Evolutionary conservation across 805 yeast species (phyloP).

Genomic region (Yarrowia sp.): DNA sequence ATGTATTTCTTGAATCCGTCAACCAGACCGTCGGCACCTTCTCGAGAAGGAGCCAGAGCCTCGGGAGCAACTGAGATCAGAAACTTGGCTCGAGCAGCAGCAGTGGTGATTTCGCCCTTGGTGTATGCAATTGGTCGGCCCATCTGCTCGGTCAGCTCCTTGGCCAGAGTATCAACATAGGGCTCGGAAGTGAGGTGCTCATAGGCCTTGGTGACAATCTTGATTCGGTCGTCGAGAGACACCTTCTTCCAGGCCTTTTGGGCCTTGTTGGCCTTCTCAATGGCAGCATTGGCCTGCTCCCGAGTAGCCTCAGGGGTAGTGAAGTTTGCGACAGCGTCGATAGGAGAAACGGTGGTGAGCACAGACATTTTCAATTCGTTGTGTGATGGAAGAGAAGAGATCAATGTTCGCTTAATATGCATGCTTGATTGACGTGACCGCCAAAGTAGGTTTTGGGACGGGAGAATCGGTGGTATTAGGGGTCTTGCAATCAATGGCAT

Average conservation of each 20-base stretch:
- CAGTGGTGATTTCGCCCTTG: conserved; percentile 38
- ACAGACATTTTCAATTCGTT: conserved; percentile 3
- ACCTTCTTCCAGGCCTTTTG: conserved; percentile 34
- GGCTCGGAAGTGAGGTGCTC: conserved; percentile 33
- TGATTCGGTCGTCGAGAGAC: conserved; percentile 35
- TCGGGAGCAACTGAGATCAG: conserved; percentile 38
- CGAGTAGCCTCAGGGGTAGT: conserved; percentile 35
- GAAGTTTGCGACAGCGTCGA: conserved; percentile 35
- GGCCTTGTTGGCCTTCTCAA: conserved; percentile 33
- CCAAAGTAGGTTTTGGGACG: not conserved
- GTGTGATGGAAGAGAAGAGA: not conserved
- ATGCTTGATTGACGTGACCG: not conserved
- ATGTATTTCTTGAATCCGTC: conserved; percentile 37
- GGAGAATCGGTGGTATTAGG: not conserved
- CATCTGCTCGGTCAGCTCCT: conserved; percentile 39
- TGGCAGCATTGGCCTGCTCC: conserved; percentile 30
- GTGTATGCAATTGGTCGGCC: conserved; percentile 40
- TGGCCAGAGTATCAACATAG: conserved; percentile 33
- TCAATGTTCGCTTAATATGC: conserved; percentile 14
- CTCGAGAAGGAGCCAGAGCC: conserved; percentile 35
- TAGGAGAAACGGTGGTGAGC: conserved; percentile 38
- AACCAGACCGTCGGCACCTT: conserved; percentile 34
- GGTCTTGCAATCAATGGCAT: too few relatives aligned
- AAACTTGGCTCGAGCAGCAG: conserved; percentile 36
- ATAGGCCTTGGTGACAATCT: conserved; percentile 33